Base-by-base conservation (phyloP, 1,139 yeast genomes). In the Candida tropicalis region DNA sequence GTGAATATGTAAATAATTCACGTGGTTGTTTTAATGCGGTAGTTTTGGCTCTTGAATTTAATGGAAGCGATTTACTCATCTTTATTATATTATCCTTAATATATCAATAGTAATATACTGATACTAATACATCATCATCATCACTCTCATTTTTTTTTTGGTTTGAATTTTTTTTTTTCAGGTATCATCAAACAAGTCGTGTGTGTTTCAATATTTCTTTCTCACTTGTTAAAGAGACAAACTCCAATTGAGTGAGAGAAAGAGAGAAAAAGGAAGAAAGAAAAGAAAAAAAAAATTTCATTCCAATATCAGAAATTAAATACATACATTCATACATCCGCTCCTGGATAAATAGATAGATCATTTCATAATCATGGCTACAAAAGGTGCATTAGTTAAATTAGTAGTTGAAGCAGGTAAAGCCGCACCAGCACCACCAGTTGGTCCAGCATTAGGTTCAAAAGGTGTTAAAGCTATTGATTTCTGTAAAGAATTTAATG, bases 361-460 rank as follows among this genome's bases (percentile, higher is more conserved):
- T n/a, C n/a, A n/a, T n/a, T 12, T 5, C 6, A 20, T 5, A n/a
- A 26, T 23, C 41, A 68, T 66, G 72, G 60, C 77, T 37, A 57
- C 68, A 34, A 68, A 66, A 53, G 68, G 66, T 51, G 77, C 86
- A 41, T 65, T 91, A 56, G 90, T 93, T 46, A 93, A 91, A 66
- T 79, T 93, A 52, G 84, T 93, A 46, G 98, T 93, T 4, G 97
- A 95, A n/a, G 99, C 99, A 4, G 98, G 98, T 6, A 90, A 90
- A 63, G 99, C 99, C 0, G 95, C 98, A 0, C 99, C 99, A 34
- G 86, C 97, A 1, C 99, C 99, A 27, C 99, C 99, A 5, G 98
- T 93, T 17, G 99, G 99, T 52, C 99, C 99, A 31, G 99, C 99
- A 0, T 74, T 93, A 44, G 99, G 99, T 53, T 93, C 99, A 47